These are phyloP conservation scores for Malus fusca DNA, from an alignment of 306 rosid genomes.

Conservation along the genomic window DNA sequence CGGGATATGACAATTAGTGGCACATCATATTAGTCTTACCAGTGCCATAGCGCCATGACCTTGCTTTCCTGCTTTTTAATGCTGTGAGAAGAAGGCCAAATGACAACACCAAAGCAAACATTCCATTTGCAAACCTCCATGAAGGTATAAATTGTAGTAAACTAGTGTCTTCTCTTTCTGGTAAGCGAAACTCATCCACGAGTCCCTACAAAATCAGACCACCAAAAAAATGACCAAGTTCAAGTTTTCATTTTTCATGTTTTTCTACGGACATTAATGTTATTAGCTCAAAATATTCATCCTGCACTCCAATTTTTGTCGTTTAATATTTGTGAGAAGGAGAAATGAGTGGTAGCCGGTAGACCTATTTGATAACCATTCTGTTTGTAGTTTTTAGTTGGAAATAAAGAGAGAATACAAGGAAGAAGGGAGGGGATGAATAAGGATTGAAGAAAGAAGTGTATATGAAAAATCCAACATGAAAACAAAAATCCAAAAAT, in stretches of 20 bases:
- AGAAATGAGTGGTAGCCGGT: background rate
- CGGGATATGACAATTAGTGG: background rate
- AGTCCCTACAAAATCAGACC: slow-evolving; percentile 48
- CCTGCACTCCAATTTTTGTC: background rate
- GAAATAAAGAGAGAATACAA: background rate
- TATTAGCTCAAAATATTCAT: background rate
- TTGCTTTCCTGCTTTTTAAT: slow-evolving; percentile 81
- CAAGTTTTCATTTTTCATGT: background rate
- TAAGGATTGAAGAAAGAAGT: too few species aligned
- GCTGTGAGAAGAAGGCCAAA: slow-evolving; percentile 96
- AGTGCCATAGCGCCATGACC: slow-evolving; percentile 93
- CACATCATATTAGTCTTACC: slow-evolving; percentile 25
- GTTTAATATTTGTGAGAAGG: background rate
- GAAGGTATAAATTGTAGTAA: slow-evolving; percentile 51
- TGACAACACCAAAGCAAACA: slow-evolving; percentile 95
- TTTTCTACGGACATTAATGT: background rate
- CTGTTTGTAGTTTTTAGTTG: background rate
- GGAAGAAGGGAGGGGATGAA: background rate
- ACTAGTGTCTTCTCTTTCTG: slow-evolving; percentile 47
- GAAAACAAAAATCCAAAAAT: too few species aligned
- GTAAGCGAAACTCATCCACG: slow-evolving; percentile 79
- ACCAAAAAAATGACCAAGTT: background rate
- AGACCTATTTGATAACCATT: background rate
- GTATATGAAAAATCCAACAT: too few species aligned
- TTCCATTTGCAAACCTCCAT: slow-evolving; percentile 95